phyloP scores from a whole-genome alignment of 2,329 filamentous ascomycete genomes.

The Apiospora malaysiana region DNA sequence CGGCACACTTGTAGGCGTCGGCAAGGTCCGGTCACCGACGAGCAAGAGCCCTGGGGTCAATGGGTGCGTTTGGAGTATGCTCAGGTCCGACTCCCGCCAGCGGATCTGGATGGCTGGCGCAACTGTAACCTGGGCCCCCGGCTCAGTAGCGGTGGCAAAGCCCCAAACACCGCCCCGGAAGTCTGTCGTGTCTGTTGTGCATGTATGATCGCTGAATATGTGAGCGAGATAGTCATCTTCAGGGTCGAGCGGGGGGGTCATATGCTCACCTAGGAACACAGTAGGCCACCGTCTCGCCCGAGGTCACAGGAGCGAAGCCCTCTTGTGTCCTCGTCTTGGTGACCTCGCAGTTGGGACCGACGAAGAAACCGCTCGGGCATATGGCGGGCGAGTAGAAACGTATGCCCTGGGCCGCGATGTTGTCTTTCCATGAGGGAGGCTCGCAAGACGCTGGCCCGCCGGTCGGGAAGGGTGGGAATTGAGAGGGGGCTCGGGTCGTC shows the following conservation, averaged over 20 bases:
- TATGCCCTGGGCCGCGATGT: constrained; percentile 44
- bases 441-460: constrained; percentile 41
- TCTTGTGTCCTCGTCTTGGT: constrained; percentile 36
- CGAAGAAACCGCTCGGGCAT: constrained; percentile 45
- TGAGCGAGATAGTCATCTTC: not conserved
- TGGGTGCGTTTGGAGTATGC: constrained; percentile 43
- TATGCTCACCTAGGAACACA: constrained; percentile 39
- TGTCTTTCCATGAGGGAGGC: constrained; percentile 43
- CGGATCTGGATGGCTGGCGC: constrained; percentile 47
- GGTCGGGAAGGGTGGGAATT: constrained; percentile 44
- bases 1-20: not conserved
- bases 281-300: constrained; percentile 40
- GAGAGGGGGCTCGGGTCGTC: constrained; percentile 44
- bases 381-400: constrained; percentile 48
- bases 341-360: constrained; percentile 39
- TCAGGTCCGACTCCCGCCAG: constrained; percentile 43
- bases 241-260: not conserved
- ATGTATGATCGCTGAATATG: constrained; percentile 41
- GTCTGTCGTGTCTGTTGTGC: constrained; percentile 48
- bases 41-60: constrained; percentile 40
- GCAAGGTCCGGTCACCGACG: constrained; percentile 18
- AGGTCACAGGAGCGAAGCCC: constrained; percentile 38
- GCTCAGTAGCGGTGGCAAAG: constrained; percentile 31
- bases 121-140: constrained; percentile 35
- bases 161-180: constrained; percentile 48